These are phyloP conservation scores for Ogataea paraovalis DNA, from an alignment of 805 yeast genomes.

Conservation along the genomic window DNA sequence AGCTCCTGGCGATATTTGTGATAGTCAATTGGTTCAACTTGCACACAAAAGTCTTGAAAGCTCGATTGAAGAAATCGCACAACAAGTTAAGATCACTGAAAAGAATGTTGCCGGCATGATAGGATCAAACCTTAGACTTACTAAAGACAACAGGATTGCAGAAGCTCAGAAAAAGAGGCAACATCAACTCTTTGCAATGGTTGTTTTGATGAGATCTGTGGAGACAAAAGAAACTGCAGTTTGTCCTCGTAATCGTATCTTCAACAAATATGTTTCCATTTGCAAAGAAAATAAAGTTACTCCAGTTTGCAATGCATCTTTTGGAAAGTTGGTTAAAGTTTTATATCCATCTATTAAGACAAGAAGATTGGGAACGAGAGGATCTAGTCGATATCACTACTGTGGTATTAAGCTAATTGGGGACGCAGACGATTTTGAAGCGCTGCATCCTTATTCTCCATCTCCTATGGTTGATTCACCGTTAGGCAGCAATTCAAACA, in stretches of 20 bases:
- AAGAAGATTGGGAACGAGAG: slow-evolving; percentile 76
- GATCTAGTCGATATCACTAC: slow-evolving; percentile 80
- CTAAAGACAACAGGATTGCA: slow-evolving; percentile 17
- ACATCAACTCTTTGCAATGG: slow-evolving; percentile 76
- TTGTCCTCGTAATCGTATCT: slow-evolving; percentile 64
- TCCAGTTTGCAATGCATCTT: slow-evolving; percentile 71
- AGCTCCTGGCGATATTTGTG: slow-evolving; percentile 33
- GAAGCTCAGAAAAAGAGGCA: slow-evolving; percentile 44
- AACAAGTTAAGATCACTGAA: slow-evolving; percentile 31
- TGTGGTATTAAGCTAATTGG: slow-evolving; percentile 60
- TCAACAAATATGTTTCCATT: slow-evolving; percentile 57
- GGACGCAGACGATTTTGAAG: slow-evolving; percentile 30
- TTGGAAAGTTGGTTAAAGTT: slow-evolving; percentile 69
- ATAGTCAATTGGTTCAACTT: slow-evolving; percentile 34
- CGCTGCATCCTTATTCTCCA: slow-evolving; percentile 10
- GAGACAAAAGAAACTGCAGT: slow-evolving; percentile 45
- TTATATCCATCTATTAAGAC: slow-evolving; percentile 66
- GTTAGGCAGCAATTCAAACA: neutral
- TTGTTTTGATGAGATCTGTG: slow-evolving; percentile 71
- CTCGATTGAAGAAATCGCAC: slow-evolving; percentile 36
- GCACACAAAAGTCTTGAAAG: slow-evolving; percentile 33
- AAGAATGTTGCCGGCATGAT: slow-evolving; percentile 17
- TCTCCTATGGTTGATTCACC: slow-evolving; percentile 16
- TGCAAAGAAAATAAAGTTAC: slow-evolving; percentile 51
- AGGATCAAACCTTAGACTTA: slow-evolving; percentile 9